phyloP scores from a whole-genome alignment of 164 flowering plant species.

The Protea cynaroides region DNA sequence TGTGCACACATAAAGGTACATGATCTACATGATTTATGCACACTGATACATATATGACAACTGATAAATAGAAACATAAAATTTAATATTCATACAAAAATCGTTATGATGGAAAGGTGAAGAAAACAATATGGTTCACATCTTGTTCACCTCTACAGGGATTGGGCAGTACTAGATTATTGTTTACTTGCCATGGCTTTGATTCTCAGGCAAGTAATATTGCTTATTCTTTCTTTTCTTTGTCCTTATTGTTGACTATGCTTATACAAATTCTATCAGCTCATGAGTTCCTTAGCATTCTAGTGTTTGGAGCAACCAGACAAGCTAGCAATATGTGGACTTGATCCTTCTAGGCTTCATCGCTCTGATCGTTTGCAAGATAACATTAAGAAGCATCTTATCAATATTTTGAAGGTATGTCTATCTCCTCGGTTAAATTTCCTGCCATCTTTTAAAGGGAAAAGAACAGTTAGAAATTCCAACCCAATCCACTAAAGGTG shows the following conservation, averaged over 20 bases:
- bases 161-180: conserved; percentile 51
- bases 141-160: conserved; percentile 31
- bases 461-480: not conserved
- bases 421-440: conserved; percentile 3
- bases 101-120: not conserved
- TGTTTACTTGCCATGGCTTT: conserved; percentile 61
- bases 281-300: conserved; percentile 5
- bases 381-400: conserved; percentile 42
- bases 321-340: conserved; percentile 69
- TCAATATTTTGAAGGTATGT: conserved; percentile 68
- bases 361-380: conserved; percentile 82
- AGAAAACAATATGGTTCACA: not conserved
- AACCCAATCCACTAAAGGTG: not conserved
- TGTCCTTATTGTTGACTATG: conserved; percentile 2
- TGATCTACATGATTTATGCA: not conserved
- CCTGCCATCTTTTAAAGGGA: not conserved
- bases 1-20: not conserved
- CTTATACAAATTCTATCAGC: conserved; percentile 3
- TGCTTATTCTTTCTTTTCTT: not conserved
- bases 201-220: conserved; percentile 43
- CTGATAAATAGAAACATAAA: not conserved
- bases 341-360: conserved; percentile 67
- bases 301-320: conserved; percentile 71
- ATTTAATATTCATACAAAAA: not conserved
- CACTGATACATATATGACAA: not conserved